These are phyloP conservation scores for Mollisia scopiformis DNA, from an alignment of 2,329 filamentous ascomycete genomes.

Conservation along the genomic window DNA sequence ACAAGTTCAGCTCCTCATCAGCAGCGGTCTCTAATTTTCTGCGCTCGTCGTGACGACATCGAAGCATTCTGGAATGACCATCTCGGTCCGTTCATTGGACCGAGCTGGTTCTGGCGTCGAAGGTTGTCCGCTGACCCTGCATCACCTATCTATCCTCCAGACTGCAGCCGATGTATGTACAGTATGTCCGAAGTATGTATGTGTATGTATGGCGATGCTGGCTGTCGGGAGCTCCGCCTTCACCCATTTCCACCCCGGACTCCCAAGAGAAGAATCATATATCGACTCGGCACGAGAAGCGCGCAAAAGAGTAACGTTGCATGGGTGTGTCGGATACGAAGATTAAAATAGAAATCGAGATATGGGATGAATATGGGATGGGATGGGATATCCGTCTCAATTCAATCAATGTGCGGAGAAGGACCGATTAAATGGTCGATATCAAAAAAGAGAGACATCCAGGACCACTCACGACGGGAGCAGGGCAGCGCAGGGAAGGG, in stretches of 20 bases:
- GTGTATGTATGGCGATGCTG: background rate
- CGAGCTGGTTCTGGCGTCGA: background rate
- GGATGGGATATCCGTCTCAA: too few relatives aligned
- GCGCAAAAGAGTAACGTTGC: background rate
- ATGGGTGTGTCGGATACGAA: background rate
- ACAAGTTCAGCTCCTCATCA: too few relatives aligned
- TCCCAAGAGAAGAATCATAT: background rate
- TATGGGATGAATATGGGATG: too few relatives aligned
- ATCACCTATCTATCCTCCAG: background rate
- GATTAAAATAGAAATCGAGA: background rate
- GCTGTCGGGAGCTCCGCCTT: background rate
- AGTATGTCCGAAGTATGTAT: too few relatives aligned
- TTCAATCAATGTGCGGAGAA: background rate
- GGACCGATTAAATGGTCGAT: background rate
- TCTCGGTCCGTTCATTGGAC: background rate
- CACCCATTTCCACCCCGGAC: background rate
- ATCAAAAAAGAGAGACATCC: background rate
- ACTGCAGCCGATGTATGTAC: too few relatives aligned
- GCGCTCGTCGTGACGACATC: constrained; percentile 10
- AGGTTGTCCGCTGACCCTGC: background rate
- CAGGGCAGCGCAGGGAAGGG: too few relatives aligned
- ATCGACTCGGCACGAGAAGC: background rate
- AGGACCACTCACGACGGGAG: background rate
- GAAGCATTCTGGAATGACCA: constrained; percentile 15
- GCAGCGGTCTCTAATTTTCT: background rate